A percentile compares a stretch with the other conserved stretches of the same genome.
Evolutionary conservation across 2,329 filamentous ascomycete species (phyloP).

Genomic region (Calonectria fujianensis): DNA sequence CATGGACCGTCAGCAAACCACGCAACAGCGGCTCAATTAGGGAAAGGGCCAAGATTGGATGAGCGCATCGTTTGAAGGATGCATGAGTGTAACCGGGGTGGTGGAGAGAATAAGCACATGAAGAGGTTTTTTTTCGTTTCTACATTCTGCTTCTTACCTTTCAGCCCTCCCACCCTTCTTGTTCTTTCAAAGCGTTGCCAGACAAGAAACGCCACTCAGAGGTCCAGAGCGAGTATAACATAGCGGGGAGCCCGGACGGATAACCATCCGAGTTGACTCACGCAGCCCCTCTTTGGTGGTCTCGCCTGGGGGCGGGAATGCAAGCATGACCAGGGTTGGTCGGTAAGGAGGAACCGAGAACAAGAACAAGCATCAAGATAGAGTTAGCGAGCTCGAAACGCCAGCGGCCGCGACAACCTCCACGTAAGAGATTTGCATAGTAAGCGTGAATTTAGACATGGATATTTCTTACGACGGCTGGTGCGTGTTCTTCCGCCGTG

Average conservation of each 20-base stretch:
- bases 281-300: not conserved
- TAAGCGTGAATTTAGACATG: conserved; percentile 3
- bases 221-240: not conserved
- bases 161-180: not conserved
- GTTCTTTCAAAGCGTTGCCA: not conserved
- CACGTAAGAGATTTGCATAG: conserved; percentile 21
- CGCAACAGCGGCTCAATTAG: conserved; percentile 32
- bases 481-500: not conserved
- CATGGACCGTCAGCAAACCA: conserved; percentile 12
- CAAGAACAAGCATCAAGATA: not conserved
- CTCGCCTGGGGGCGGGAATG: conserved; percentile 18
- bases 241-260: conserved; percentile 10
- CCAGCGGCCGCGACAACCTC: conserved; percentile 22
- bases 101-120: not conserved
- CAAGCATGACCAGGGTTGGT: not conserved
- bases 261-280: conserved; percentile 29
- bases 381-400: not conserved
- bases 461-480: not conserved
- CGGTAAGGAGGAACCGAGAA: not conserved
- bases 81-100: not conserved
- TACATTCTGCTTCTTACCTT: not conserved
- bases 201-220: not conserved
- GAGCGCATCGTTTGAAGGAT: not conserved
- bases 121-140: not conserved
- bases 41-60: conserved; percentile 5